phyloP scores from a whole-genome alignment of 345 rosid species.

The Kernera saxatilis region DNA sequence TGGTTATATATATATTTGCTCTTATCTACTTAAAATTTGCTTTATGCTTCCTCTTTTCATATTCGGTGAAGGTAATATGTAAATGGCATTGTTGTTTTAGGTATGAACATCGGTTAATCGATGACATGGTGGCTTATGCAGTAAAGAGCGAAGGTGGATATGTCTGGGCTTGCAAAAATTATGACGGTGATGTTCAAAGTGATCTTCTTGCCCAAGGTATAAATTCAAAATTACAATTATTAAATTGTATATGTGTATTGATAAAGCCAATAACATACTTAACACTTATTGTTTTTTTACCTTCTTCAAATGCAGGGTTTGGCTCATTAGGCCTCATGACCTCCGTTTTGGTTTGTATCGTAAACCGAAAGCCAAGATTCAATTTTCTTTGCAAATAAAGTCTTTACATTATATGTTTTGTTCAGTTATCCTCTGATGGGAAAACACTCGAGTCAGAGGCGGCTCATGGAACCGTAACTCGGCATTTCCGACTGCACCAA shows the following conservation, averaged over 20 bases:
- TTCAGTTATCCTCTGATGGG: constrained; percentile 89
- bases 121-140: constrained; percentile 98
- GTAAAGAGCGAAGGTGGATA: constrained; percentile 96
- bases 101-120: constrained; percentile 98
- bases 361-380: neutral
- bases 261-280: neutral
- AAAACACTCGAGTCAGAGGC: constrained; percentile 96
- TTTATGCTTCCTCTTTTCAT: neutral
- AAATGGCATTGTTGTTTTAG: constrained; percentile 27
- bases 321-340: constrained; percentile 98
- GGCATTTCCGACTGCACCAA: constrained; percentile 86
- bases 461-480: constrained; percentile 97
- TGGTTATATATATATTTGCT: constrained; percentile 46
- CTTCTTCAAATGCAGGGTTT: constrained; percentile 54
- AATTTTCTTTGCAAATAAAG: neutral
- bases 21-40: neutral
- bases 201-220: constrained; percentile 98
- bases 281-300: constrained; percentile 1
- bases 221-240: neutral
- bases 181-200: constrained; percentile 98
- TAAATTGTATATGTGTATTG: neutral
- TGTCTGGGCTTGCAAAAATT: constrained; percentile 99
- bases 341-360: constrained; percentile 74
- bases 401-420: constrained; percentile 13
- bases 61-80: neutral